These are phyloP conservation scores for Neofusicoccum kwambonambiense DNA, from an alignment of 2,329 filamentous ascomycete species.

Conservation along the genomic window DNA sequence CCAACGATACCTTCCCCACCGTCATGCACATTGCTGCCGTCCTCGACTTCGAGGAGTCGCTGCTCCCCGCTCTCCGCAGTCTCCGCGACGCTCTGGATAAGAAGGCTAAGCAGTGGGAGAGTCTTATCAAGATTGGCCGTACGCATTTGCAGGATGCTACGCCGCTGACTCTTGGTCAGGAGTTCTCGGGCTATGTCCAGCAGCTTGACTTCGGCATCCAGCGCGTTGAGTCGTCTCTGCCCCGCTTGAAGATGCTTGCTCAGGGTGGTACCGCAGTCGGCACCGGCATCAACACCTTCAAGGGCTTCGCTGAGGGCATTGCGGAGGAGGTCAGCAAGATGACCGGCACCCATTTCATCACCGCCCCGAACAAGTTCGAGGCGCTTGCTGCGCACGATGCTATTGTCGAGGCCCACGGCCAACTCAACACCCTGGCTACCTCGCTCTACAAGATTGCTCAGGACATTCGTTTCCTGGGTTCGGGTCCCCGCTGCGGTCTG, in stretches of 20 bases:
- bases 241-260: constrained; percentile 80
- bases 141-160: constrained; percentile 98
- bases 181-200: constrained; percentile 95
- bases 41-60: constrained; percentile 81
- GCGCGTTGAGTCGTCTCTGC: constrained; percentile 78
- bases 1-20: constrained; percentile 98
- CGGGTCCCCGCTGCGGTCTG: constrained; percentile 90
- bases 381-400: constrained; percentile 94
- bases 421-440: constrained; percentile 85
- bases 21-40: constrained; percentile 99
- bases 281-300: constrained; percentile 95
- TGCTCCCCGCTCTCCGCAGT: constrained; percentile 78
- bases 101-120: constrained; percentile 86
- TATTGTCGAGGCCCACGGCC: constrained; percentile 88
- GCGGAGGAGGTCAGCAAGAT: constrained; percentile 88
- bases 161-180: constrained; percentile 89
- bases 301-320: constrained; percentile 91
- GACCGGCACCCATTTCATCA: constrained; percentile 91
- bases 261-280: constrained; percentile 97
- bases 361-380: constrained; percentile 98
- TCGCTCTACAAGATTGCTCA: constrained; percentile 98
- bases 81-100: constrained; percentile 80
- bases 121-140: constrained; percentile 98
- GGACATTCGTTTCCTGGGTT: constrained; percentile 95
- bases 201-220: constrained; percentile 90